phyloP scores from a whole-genome alignment of 108 stramenopile species.

The Cyclotella cryptica region DNA sequence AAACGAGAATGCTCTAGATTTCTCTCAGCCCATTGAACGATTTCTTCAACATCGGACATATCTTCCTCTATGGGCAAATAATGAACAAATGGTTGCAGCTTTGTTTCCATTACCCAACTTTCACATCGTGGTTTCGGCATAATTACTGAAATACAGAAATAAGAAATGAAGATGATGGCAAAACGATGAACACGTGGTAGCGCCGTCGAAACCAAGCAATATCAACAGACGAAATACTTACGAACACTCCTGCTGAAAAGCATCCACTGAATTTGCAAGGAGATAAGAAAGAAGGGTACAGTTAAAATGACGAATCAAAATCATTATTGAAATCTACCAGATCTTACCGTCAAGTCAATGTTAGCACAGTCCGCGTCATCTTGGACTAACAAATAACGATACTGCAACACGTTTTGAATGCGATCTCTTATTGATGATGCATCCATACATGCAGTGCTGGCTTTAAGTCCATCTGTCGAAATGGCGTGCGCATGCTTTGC shows the following conservation, averaged over 20 bases:
- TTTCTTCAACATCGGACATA: constrained; percentile 54
- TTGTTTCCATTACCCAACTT: constrained; percentile 73
- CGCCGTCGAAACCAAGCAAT: neutral
- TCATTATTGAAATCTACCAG: neutral
- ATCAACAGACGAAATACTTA: neutral
- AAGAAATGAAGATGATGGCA: neutral
- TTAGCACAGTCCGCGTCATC: constrained; percentile 12
- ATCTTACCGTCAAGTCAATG: constrained; percentile 32
- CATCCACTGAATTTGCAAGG: constrained; percentile 29
- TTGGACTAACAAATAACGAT: constrained; percentile 35
- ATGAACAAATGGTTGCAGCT: constrained; percentile 51
- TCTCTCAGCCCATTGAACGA: constrained; percentile 53
- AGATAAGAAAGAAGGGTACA: neutral
- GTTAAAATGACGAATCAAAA: neutral
- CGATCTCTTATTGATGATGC: neutral
- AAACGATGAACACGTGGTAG: neutral
- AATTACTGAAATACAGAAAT: constrained; percentile 12
- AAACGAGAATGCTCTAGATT: constrained; percentile 38
- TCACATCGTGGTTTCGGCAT: constrained; percentile 35
- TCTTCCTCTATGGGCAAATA: constrained; percentile 48
- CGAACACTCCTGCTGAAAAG: constrained; percentile 42
- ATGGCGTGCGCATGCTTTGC: constrained; percentile 28
- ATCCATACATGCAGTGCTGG: neutral
- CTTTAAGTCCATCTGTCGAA: neutral
- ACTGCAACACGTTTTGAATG: constrained; percentile 18